phyloP scores from a whole-genome alignment of 2,329 filamentous ascomycete genomes.

The Rhytidhysteron rufulum region DNA sequence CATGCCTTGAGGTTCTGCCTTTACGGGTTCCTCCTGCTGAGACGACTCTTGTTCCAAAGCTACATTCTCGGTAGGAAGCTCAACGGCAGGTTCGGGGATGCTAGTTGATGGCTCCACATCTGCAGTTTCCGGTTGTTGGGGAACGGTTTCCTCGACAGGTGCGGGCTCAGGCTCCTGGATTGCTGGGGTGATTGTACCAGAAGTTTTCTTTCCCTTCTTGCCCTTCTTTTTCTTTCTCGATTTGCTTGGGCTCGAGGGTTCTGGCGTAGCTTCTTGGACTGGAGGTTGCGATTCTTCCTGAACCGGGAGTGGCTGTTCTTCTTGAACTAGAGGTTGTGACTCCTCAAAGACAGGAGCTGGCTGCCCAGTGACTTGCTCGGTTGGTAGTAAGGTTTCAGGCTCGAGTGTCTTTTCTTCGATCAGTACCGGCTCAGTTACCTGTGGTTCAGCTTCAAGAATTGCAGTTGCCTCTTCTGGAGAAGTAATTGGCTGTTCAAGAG shows the following conservation, averaged over 20 bases:
- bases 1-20: too few species aligned
- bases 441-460: not conserved
- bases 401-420: not conserved
- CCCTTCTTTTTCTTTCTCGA: slow-evolving; percentile 32
- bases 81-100: too few species aligned
- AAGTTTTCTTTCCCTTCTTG: slow-evolving; percentile 21
- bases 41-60: too few species aligned
- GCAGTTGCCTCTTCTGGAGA: too few species aligned
- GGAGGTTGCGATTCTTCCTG: not conserved
- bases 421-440: not conserved
- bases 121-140: not conserved
- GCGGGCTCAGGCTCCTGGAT: not conserved
- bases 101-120: not conserved
- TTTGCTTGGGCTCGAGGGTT: slow-evolving; percentile 13
- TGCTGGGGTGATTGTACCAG: not conserved
- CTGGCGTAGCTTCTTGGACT: slow-evolving; percentile 4
- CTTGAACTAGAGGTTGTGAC: not conserved
- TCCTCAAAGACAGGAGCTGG: not conserved
- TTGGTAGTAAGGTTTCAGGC: not conserved
- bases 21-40: too few species aligned
- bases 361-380: not conserved
- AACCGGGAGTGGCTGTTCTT: not conserved
- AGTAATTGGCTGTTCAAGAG: too few species aligned
- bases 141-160: not conserved
- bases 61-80: not conserved